Conservation (phyloP, 2,329 filamentous ascomycete species). For the Cryphonectria parasitica region DNA sequence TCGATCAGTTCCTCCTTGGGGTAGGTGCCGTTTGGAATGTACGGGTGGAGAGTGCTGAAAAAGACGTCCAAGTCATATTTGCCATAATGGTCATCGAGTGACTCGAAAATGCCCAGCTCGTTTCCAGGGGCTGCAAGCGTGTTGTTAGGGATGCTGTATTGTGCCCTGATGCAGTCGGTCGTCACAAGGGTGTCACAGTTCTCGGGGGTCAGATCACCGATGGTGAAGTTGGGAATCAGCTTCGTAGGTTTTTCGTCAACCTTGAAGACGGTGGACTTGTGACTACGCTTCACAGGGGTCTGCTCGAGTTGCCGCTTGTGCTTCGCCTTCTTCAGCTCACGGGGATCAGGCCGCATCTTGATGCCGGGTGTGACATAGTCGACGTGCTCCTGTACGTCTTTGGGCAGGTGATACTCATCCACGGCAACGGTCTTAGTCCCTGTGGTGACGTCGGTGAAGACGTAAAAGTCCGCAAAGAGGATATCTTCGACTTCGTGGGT, state of each 20-base stretch:
- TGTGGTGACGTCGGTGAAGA: conserved; percentile 44
- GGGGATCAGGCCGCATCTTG: conserved; percentile 41
- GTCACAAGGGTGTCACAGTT: conserved; percentile 30
- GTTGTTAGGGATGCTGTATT: conserved; percentile 29
- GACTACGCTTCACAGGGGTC: conserved; percentile 13
- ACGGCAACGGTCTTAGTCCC: conserved; percentile 44
- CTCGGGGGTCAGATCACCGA: conserved; percentile 13
- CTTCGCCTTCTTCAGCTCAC: conserved; percentile 24
- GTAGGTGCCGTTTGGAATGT: conserved; percentile 37
- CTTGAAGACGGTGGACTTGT: conserved; percentile 16
- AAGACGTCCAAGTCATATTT: conserved; percentile 29
- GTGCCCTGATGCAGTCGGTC: conserved; percentile 28
- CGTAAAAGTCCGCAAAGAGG: conserved; percentile 45
- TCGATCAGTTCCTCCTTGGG: conserved; percentile 35
- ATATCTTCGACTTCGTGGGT: conserved; percentile 44
- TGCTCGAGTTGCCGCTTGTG: conserved; percentile 9
- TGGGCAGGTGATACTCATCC: conserved; percentile 52
- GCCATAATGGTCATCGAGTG: conserved; percentile 26
- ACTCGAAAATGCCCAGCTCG: conserved; percentile 30
- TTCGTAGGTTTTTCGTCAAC: not conserved
- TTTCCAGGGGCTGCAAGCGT: conserved; percentile 27
- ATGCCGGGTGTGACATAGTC: conserved; percentile 59
- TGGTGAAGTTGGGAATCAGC: conserved; percentile 18
- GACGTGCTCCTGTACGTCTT: conserved; percentile 48
- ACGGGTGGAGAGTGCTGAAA: conserved; percentile 29